Conservation (phyloP, 2,329 filamentous ascomycete genomes). For the Monosporascus sp. region DNA sequence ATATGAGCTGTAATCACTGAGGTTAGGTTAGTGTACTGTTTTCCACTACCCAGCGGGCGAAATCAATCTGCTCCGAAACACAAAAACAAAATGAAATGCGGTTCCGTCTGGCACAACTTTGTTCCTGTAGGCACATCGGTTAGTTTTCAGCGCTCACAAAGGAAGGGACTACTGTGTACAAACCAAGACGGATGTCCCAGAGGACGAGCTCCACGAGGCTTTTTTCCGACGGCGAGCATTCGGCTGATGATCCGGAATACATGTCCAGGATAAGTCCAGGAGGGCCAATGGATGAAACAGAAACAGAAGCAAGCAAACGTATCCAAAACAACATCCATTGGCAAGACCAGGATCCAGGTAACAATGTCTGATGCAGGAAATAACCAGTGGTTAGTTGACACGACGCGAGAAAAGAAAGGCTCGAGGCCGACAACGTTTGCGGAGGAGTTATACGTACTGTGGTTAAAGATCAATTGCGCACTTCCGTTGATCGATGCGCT, state of each 20-base stretch:
- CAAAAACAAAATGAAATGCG: conserved; percentile 25
- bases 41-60: conserved; percentile 32
- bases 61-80: conserved; percentile 24
- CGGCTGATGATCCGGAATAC: not conserved
- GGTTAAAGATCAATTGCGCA: conserved; percentile 2
- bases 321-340: not conserved
- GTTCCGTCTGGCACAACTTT: conserved; percentile 49
- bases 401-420: conserved; percentile 6
- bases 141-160: conserved; percentile 23
- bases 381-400: conserved; percentile 9
- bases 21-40: conserved; percentile 51
- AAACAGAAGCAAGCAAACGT: not conserved
- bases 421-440: conserved; percentile 5
- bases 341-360: conserved; percentile 6
- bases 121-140: conserved; percentile 37
- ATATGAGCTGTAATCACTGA: conserved; percentile 51
- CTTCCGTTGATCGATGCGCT: not conserved
- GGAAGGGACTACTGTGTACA: conserved; percentile 27
- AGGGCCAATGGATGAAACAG: not conserved
- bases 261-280: not conserved
- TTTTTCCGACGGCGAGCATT: not conserved
- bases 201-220: not conserved
- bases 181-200: conserved; percentile 27
- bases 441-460: conserved; percentile 11
- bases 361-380: conserved; percentile 7